Base-by-base conservation (phyloP, 495 filamentous ascomycete species). In the Talaromyces ruber region DNA sequence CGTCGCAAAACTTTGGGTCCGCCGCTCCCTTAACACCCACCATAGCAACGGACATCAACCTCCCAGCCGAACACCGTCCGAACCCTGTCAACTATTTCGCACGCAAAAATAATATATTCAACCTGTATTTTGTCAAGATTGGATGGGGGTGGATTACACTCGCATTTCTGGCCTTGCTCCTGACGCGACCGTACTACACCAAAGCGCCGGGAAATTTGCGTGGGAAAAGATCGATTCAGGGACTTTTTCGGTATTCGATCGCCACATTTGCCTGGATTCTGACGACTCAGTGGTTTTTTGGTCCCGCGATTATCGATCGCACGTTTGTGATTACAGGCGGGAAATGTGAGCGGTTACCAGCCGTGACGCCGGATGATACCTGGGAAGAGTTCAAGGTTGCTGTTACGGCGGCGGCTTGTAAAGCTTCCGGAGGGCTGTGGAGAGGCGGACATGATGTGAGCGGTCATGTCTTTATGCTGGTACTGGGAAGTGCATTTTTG, bases 261-360 rank as follows among this genome's bases (percentile, higher is more conserved):
- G 85, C 89, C 0, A 94, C 91, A 6, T 53, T 71, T 2, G 89
- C 84, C 76, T 96, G 91, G 91, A 80, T 88, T 26, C 70, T 84
- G 18, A 83, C 90, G 18, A 98, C 95, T 65, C 94, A 97, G 78
- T 97, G 93, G 94, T 97, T 87, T 71, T 96, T 98, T 66, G 94
- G 94, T 0, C 86, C 94, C 22, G 79, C 91, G 6, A 76, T 98
- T 12, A 94, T 97, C 64, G 94, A 98, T 71, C 83, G 92, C 3
- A 81, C 86, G 8, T 98, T 98, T 64, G 68, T 82, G 14, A 74
- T 89, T 65, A 95, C 90, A 0, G 94, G 94, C 0, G 94, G 94
- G 1, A 81, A 81, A 66, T 98, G 94, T 64, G 84, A 88, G 65
- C 65, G 9, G 50, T 74, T 76, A 18, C 54, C 59, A 6, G 68